Percentiles rank a stretch among this genome's conserved stretches.
phyloP scores from a whole-genome alignment of 495 filamentous ascomycete species.

The Trichocladium uniseriatum region DNA sequence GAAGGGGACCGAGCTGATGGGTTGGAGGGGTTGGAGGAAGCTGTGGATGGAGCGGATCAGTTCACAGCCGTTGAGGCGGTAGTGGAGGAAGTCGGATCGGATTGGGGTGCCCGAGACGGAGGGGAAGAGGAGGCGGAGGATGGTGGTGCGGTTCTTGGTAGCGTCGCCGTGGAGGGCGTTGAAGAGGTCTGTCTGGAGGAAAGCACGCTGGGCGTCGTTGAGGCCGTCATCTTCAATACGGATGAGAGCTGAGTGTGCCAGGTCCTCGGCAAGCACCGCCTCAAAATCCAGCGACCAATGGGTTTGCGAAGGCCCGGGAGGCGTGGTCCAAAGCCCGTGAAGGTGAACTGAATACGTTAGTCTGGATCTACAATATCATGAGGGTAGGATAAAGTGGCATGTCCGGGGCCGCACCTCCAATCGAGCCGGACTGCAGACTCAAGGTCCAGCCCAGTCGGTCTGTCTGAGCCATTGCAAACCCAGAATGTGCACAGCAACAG shows the following conservation, averaged over 20 bases:
- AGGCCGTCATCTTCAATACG: neutral
- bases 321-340: neutral
- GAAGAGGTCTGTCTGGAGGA: neutral
- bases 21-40: conserved; percentile 9
- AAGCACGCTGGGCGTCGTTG: neutral
- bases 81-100: conserved; percentile 11
- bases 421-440: neutral
- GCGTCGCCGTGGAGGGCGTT: neutral
- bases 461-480: neutral
- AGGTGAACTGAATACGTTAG: neutral
- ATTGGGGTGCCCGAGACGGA: neutral
- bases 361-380: neutral
- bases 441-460: neutral
- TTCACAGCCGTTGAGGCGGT: conserved; percentile 8
- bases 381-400: no score
- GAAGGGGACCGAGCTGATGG: neutral
- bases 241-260: neutral
- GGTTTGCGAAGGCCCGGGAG: neutral
- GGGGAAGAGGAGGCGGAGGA: conserved; percentile 7
- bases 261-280: neutral
- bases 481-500: neutral
- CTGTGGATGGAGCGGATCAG: neutral
- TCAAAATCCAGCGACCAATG: conserved; percentile 4
- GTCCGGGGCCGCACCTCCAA: neutral
- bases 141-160: neutral